phyloP scores from a whole-genome alignment of 2,329 filamentous ascomycete species.

The Magnaporthiopsis incrustans region DNA sequence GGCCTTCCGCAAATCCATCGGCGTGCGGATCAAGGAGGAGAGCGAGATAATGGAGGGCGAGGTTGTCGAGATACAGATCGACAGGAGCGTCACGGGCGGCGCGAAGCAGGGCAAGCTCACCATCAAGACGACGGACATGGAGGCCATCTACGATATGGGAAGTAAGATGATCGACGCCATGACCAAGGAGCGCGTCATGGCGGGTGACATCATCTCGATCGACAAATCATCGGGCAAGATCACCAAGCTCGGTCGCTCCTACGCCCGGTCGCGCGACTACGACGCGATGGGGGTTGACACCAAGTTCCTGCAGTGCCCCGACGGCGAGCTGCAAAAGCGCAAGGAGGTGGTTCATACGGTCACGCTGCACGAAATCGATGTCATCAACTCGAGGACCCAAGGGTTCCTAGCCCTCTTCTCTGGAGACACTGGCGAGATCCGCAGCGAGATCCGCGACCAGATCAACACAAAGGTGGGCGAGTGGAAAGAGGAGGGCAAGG shows the following conservation, averaged over 20 bases:
- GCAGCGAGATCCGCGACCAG: constrained; percentile 94
- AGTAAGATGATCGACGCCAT: constrained; percentile 99
- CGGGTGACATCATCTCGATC: constrained; percentile 95
- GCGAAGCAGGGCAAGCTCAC: constrained; percentile 99
- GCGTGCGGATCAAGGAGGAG: constrained; percentile 96
- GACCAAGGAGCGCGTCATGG: constrained; percentile 99
- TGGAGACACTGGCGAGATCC: constrained; percentile 94
- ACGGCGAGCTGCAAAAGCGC: constrained; percentile 93
- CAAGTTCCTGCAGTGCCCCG: constrained; percentile 95
- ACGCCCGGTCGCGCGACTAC: constrained; percentile 92
- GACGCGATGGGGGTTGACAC: constrained; percentile 98
- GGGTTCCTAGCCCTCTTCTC: constrained; percentile 96
- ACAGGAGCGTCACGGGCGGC: constrained; percentile 89
- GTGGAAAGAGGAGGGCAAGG: constrained; percentile 99
- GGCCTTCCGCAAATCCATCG: constrained; percentile 98
- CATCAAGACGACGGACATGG: constrained; percentile 99
- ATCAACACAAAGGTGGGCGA: constrained; percentile 99
- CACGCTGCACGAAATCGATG: constrained; percentile 94
- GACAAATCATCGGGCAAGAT: constrained; percentile 98
- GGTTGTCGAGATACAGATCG: constrained; percentile 97
- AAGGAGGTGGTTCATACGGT: constrained; percentile 97
- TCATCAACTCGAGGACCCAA: constrained; percentile 98
- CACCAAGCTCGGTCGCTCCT: constrained; percentile 91
- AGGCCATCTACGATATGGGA: constrained; percentile 98
- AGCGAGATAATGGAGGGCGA: constrained; percentile 99